Evolutionary conservation across 1,284 basidiomycete species (phyloP).

Genomic region (Vanrija sp.): DNA sequence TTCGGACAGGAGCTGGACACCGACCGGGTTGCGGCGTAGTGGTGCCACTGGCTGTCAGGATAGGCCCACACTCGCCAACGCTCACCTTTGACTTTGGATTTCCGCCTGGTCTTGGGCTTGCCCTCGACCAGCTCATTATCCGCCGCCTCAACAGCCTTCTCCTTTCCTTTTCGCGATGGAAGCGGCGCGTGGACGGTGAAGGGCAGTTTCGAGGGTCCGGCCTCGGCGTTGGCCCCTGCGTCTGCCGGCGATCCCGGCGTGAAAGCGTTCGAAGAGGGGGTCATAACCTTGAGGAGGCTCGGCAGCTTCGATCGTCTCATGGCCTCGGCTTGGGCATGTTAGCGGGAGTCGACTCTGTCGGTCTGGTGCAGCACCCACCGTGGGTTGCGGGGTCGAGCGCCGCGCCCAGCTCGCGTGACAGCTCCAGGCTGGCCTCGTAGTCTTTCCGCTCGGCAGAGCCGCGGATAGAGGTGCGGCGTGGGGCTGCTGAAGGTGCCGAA

Average conservation of each 20-base stretch:
- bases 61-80: neutral
- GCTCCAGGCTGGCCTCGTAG: neutral
- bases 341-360: neutral
- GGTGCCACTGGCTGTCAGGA: neutral
- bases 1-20: slow-evolving; percentile 85
- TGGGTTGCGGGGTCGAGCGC: neutral
- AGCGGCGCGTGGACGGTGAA: no score
- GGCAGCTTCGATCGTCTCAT: slow-evolving; percentile 15
- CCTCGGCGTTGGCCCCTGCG: neutral
- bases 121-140: neutral
- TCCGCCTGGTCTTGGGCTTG: neutral
- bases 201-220: neutral
- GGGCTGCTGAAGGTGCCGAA: no score
- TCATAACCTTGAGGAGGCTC: slow-evolving; percentile 17
- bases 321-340: neutral
- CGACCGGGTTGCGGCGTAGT: slow-evolving; percentile 68
- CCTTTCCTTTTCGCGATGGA: slow-evolving; percentile 24
- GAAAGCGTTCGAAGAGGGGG: neutral
- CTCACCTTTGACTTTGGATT: slow-evolving; percentile 1
- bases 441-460: neutral
- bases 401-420: neutral
- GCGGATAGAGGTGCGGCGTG: no score
- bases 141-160: slow-evolving; percentile 13
- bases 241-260: no score
- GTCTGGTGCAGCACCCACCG: neutral